Percentiles rank a stretch among this genome's conserved stretches.
phyloP scores from a whole-genome alignment of 768 basidiomycete genomes.

The Pleurotus ostreatus region DNA sequence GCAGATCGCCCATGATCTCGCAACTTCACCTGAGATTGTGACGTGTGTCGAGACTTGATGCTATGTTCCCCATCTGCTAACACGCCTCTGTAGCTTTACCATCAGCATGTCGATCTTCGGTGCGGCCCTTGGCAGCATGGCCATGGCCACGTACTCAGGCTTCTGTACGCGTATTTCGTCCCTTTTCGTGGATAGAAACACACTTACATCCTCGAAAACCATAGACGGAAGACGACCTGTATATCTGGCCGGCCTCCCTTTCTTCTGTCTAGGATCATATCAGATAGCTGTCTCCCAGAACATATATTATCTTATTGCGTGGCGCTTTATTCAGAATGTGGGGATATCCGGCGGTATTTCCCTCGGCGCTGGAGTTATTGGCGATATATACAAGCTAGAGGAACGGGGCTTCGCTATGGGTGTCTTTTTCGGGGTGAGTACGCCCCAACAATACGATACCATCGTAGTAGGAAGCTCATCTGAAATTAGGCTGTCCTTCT shows the following conservation, averaged over 20 bases:
- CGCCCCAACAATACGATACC: background rate
- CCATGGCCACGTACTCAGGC: slow-evolving; percentile 48
- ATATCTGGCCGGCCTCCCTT: slow-evolving; percentile 56
- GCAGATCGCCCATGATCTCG: slow-evolving; percentile 62
- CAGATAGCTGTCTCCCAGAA: slow-evolving; percentile 48
- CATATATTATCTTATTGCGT: slow-evolving; percentile 47
- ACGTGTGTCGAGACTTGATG: slow-evolving; percentile 32
- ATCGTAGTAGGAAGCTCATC: background rate
- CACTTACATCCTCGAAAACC: background rate
- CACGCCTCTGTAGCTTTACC: slow-evolving; percentile 29
- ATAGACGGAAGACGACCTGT: slow-evolving; percentile 67
- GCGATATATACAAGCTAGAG: slow-evolving; percentile 64
- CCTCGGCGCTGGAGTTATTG: slow-evolving; percentile 56
- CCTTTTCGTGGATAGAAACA: no score
- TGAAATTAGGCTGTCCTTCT: slow-evolving; percentile 43
- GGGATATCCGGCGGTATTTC: slow-evolving; percentile 55
- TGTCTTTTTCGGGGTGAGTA: slow-evolving; percentile 46
- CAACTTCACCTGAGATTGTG: slow-evolving; percentile 51
- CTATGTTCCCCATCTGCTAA: background rate
- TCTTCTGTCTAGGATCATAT: slow-evolving; percentile 54
- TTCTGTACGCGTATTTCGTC: slow-evolving; percentile 33
- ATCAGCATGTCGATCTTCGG: slow-evolving; percentile 50
- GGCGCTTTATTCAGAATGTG: slow-evolving; percentile 62
- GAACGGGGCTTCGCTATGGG: slow-evolving; percentile 60
- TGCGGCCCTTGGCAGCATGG: slow-evolving; percentile 39